Conservation (phyloP, 139 green algal species). For the Tetradesmus obliquus region DNA sequence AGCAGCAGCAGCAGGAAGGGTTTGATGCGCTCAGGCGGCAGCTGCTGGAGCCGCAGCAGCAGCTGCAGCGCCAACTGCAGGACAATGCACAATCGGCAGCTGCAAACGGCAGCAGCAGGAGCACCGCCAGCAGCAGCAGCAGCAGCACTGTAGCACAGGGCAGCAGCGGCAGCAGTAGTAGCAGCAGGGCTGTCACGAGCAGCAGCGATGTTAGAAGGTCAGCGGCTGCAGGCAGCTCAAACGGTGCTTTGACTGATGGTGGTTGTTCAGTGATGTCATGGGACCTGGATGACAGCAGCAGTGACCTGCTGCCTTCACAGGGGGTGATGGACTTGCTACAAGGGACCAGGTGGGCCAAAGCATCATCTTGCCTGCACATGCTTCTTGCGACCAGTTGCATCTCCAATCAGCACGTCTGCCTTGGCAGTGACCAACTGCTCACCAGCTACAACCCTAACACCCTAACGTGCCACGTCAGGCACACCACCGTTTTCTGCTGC, state of each 20-base stretch:
- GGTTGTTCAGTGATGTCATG: not conserved
- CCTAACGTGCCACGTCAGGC: not conserved
- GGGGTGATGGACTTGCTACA: not conserved
- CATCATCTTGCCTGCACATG: too few species aligned
- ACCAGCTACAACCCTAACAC: too few species aligned
- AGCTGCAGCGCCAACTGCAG: not conserved
- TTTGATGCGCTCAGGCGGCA: not conserved
- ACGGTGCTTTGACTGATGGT: not conserved
- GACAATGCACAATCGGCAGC: not conserved
- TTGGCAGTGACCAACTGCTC: too few species aligned
- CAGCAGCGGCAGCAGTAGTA: conserved; percentile 13
- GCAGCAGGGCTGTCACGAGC: not conserved
- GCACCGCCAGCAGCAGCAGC: not conserved
- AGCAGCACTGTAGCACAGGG: not conserved
- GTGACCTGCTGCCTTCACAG: conserved; percentile 1
- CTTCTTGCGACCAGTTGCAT: too few species aligned
- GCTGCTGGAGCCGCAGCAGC: not conserved
- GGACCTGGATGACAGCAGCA: conserved; percentile 6
- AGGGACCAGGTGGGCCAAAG: not conserved
- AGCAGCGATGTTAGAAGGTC: not conserved
- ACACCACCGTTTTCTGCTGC: not conserved
- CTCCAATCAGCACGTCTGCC: too few species aligned
- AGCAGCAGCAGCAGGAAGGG: not conserved
- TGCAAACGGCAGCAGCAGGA: not conserved
- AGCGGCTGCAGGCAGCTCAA: not conserved